phyloP scores from a whole-genome alignment of 2,329 filamentous ascomycete species.

The Colletotrichum spaethianum region DNA sequence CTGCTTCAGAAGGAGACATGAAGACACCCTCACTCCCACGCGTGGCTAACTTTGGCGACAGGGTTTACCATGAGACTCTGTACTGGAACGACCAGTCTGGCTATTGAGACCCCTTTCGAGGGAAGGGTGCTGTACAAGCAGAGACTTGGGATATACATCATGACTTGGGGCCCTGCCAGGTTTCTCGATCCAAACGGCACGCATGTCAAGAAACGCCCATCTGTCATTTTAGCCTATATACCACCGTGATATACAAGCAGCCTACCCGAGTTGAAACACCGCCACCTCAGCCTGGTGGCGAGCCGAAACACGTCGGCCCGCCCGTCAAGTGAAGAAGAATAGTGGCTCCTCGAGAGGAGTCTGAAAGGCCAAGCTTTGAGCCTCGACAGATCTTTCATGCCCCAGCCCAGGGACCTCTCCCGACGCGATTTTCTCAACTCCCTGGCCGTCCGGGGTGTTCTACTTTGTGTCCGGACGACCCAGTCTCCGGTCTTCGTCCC shows the following conservation, averaged over 20 bases:
- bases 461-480: conserved; percentile 23
- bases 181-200: conserved; percentile 5
- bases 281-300: conserved; percentile 20
- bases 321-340: conserved; percentile 26
- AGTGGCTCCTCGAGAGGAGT: conserved; percentile 22
- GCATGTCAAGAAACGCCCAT: conserved; percentile 34
- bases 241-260: conserved; percentile 24
- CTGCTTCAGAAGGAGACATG: not conserved
- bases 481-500: conserved; percentile 24
- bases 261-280: conserved; percentile 32
- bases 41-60: conserved; percentile 39
- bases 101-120: conserved; percentile 51
- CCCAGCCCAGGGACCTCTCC: conserved; percentile 6
- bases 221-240: conserved; percentile 32
- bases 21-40: not conserved
- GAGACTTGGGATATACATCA: conserved; percentile 8
- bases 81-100: conserved; percentile 67
- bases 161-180: not conserved
- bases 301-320: conserved; percentile 35
- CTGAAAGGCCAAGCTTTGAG: conserved; percentile 34
- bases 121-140: conserved; percentile 5
- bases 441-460: conserved; percentile 13
- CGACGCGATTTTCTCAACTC: conserved; percentile 13
- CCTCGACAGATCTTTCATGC: conserved; percentile 35
- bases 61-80: conserved; percentile 60